Conservation (phyloP, 1,284 basidiomycete species). For the Cryptococcus sp. region DNA sequence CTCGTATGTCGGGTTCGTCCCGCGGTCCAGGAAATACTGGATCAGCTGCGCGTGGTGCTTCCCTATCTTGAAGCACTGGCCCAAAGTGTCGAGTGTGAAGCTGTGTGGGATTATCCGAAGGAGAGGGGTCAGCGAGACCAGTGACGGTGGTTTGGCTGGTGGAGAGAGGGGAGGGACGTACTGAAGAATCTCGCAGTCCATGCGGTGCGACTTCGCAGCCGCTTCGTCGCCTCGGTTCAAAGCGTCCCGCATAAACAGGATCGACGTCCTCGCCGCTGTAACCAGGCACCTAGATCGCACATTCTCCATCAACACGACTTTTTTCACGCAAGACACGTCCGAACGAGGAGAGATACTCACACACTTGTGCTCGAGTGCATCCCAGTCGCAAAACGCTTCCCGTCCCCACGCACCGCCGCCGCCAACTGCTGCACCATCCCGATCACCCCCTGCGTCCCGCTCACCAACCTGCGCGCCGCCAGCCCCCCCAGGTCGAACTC, state of each 20-base stretch:
- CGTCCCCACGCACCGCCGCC: conserved; percentile 11
- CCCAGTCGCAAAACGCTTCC: conserved; percentile 26
- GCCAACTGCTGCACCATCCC: conserved; percentile 42
- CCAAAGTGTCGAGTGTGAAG: conserved; percentile 34
- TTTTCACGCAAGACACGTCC: no score
- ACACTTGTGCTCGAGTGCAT: conserved; percentile 45
- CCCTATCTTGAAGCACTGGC: conserved; percentile 42
- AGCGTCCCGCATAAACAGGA: conserved; percentile 41
- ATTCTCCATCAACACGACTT: no score
- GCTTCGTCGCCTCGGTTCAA: conserved; percentile 34
- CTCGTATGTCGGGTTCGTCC: conserved; percentile 38
- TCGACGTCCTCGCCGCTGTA: conserved; percentile 37
- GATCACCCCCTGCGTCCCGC: conserved; percentile 39
- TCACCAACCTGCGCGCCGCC: conserved; percentile 33
- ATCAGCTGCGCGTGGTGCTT: conserved; percentile 47
- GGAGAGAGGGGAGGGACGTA: no score
- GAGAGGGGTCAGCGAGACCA: background rate
- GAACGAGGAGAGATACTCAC: conserved; percentile 14
- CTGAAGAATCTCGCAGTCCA: conserved; percentile 38
- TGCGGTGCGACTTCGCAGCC: conserved; percentile 28
- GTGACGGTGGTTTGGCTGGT: no score
- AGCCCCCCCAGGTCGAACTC: conserved; percentile 35
- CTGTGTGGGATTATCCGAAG: conserved; percentile 6
- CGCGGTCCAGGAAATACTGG: conserved; percentile 47
- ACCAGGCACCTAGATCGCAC: conserved; percentile 31